These are phyloP conservation scores for Curvularia lunata DNA, from an alignment of 2,329 filamentous ascomycete species.

Conservation along the genomic window DNA sequence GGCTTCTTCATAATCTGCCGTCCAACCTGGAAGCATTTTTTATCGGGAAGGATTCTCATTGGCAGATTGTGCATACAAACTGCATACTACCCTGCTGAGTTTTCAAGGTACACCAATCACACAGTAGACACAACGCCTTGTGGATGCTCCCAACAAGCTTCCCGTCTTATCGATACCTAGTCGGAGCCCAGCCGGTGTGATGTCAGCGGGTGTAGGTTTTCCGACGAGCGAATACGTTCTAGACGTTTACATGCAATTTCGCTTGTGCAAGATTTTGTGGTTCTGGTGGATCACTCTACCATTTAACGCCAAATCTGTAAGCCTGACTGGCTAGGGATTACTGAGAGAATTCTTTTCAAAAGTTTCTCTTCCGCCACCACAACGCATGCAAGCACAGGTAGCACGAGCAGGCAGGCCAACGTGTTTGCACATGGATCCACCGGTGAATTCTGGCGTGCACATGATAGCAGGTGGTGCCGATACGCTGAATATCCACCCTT, in stretches of 20 bases:
- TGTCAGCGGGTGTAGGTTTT: slow-evolving; percentile 12
- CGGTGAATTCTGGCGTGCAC: slow-evolving; percentile 6
- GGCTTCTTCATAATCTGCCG: background rate
- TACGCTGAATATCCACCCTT: background rate
- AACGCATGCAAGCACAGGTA: background rate
- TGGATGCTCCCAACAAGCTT: slow-evolving; percentile 4
- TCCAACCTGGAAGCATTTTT: background rate
- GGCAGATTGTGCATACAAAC: slow-evolving; percentile 6
- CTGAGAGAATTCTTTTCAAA: background rate
- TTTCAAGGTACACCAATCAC: slow-evolving; percentile 17
- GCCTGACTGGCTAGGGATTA: background rate
- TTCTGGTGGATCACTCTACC: slow-evolving; percentile 3
- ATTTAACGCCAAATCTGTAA: background rate
- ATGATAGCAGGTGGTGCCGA: slow-evolving; percentile 1
- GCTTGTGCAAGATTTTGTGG: slow-evolving; percentile 12
- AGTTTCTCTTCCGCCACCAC: slow-evolving; percentile 1
- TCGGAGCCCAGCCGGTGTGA: slow-evolving; percentile 7
- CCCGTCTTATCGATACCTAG: slow-evolving; percentile 21
- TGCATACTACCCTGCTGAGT: slow-evolving; percentile 3
- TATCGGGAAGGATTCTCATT: slow-evolving; percentile 8
- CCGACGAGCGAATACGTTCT: slow-evolving; percentile 7
- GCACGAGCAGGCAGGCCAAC: background rate
- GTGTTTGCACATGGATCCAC: slow-evolving; percentile 1
- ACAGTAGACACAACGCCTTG: slow-evolving; percentile 4
- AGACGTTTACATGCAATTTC: slow-evolving; percentile 14